Conservation (phyloP, 108 stramenopile genomes). For the Pseudonitzschia delicatissima region DNA sequence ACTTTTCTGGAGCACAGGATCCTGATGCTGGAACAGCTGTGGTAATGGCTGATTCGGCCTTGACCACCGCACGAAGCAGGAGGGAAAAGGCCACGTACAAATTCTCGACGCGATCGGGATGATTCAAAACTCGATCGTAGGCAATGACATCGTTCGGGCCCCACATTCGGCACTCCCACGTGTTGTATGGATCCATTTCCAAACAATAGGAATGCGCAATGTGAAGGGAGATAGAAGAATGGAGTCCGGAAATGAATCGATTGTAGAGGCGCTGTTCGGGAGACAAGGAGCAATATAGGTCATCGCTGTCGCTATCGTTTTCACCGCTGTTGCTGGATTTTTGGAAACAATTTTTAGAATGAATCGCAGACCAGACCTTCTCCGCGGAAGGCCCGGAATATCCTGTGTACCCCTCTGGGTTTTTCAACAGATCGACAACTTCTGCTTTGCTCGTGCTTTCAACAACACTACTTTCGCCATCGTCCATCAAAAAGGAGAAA, state of each 20-base stretch:
- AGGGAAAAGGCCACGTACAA: constrained; percentile 9
- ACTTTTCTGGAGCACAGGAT: not conserved
- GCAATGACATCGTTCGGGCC: constrained; percentile 6
- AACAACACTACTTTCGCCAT: not conserved
- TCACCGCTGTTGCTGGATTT: not conserved
- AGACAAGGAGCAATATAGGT: not conserved
- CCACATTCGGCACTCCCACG: constrained; percentile 4
- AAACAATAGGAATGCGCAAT: constrained; percentile 18
- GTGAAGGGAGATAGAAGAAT: constrained; percentile 15
- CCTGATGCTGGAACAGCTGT: constrained; percentile 4
- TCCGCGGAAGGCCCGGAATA: not conserved
- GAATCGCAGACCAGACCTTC: constrained; percentile 3
- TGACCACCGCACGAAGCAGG: not conserved
- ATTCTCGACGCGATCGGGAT: constrained; percentile 9
- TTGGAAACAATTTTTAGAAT: constrained; percentile 9
- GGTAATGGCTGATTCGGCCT: not conserved
- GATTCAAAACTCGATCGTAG: constrained; percentile 4
- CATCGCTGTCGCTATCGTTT: not conserved
- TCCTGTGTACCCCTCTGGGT: constrained; percentile 5
- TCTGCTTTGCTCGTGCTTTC: not conserved
- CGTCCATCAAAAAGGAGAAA: too few relatives aligned
- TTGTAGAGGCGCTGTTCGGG: constrained; percentile 12
- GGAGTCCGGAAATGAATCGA: constrained; percentile 10
- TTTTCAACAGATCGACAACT: not conserved
- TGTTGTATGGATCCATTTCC: not conserved